A percentile compares a stretch with the other conserved stretches of the same genome.
Evolutionary conservation across 2,329 filamentous ascomycete species (phyloP).

Genomic region (Calonectria multiphialidica): DNA sequence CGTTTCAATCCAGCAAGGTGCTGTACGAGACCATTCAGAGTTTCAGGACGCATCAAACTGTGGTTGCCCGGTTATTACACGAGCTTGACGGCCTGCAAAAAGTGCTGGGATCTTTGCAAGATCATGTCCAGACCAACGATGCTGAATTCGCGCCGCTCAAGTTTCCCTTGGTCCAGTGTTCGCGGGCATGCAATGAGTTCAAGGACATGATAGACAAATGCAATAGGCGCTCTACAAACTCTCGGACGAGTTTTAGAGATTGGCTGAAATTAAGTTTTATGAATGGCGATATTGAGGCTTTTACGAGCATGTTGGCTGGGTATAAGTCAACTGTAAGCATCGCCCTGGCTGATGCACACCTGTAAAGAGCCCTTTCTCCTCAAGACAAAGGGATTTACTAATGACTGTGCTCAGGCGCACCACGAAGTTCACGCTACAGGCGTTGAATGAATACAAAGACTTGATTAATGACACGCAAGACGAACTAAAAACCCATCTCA

Average conservation of each 20-base stretch:
- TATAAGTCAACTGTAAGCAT: constrained; percentile 12
- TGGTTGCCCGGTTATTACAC: not conserved
- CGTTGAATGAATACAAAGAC: constrained; percentile 16
- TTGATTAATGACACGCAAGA: constrained; percentile 1
- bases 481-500: constrained; percentile 4
- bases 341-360: constrained; percentile 9
- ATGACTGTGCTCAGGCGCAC: not conserved
- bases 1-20: not conserved
- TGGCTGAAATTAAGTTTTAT: constrained; percentile 18
- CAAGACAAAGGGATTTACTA: not conserved
- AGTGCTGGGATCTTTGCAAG: not conserved
- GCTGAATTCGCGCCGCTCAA: not conserved
- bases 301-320: constrained; percentile 17
- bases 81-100: not conserved
- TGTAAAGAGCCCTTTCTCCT: not conserved
- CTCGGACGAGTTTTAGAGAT: constrained; percentile 15
- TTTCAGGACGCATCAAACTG: not conserved
- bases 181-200: not conserved
- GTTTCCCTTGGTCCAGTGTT: constrained; percentile 4
- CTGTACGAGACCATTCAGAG: constrained; percentile 4
- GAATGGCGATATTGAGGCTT: constrained; percentile 4
- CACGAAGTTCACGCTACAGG: not conserved
- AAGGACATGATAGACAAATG: constrained; percentile 6
- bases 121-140: not conserved
- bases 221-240: not conserved